Evolutionary conservation across 495 filamentous ascomycete genomes (phyloP).

Genomic region (Podospora pseudocomata): DNA sequence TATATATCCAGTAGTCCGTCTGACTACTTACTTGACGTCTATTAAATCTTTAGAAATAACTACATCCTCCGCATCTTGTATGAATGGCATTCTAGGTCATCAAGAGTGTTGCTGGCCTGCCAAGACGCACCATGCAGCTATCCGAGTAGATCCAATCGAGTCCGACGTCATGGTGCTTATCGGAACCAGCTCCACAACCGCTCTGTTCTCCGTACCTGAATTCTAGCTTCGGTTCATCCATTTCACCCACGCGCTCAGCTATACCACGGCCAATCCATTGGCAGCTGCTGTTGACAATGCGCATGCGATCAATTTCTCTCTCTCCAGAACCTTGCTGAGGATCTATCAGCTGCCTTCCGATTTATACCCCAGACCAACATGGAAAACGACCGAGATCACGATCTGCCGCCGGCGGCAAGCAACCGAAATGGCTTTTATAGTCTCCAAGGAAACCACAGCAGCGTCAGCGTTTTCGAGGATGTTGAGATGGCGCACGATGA

Average conservation of each 20-base stretch:
- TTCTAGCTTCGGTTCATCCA: neutral
- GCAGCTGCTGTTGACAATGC: neutral
- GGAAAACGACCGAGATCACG: slow-evolving; percentile 25
- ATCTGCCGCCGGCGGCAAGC: slow-evolving; percentile 30
- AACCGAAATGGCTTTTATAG: slow-evolving; percentile 47
- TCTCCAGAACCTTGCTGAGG: neutral
- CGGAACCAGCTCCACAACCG: slow-evolving; percentile 13
- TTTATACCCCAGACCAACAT: slow-evolving; percentile 21
- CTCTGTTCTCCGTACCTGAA: neutral
- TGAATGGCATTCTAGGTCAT: neutral
- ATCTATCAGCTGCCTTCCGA: slow-evolving; percentile 13
- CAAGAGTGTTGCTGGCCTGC: neutral
- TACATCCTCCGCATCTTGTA: neutral
- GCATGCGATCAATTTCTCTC: neutral
- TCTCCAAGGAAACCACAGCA: slow-evolving; percentile 74
- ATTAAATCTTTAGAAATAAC: neutral
- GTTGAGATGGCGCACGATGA: slow-evolving; percentile 99
- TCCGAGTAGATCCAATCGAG: neutral
- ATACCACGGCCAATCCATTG: neutral
- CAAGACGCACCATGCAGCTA: neutral
- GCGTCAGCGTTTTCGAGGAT: slow-evolving; percentile 79
- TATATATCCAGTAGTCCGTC: neutral
- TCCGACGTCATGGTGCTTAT: slow-evolving; percentile 27
- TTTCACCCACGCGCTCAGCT: neutral
- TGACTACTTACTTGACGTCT: no score